Evolutionary conservation across 306 rosid genomes (phyloP).

Genomic region (Vigna mungo): DNA sequence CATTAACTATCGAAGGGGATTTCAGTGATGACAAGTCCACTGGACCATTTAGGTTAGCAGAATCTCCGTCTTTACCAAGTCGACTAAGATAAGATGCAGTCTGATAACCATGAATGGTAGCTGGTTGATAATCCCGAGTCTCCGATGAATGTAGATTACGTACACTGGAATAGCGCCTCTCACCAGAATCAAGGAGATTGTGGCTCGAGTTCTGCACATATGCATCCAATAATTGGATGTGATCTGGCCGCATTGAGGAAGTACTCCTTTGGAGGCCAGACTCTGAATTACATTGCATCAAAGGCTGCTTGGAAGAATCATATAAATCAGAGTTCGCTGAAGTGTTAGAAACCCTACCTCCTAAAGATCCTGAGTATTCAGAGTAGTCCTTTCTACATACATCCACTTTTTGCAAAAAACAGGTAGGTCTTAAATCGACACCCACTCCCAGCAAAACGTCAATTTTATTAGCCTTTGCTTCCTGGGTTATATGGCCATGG

Average conservation of each 20-base stretch:
- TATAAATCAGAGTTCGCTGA: constrained; percentile 53
- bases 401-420: constrained; percentile 62
- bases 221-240: constrained; percentile 56
- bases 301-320: constrained; percentile 64
- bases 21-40: constrained; percentile 43
- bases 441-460: constrained; percentile 59
- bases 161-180: constrained; percentile 74
- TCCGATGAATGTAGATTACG: constrained; percentile 67
- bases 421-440: constrained; percentile 54
- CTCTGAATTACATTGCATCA: constrained; percentile 64
- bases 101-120: constrained; percentile 84
- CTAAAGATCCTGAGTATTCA: constrained; percentile 51
- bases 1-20: constrained; percentile 45
- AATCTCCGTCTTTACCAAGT: constrained; percentile 60
- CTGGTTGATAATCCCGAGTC: constrained; percentile 81
- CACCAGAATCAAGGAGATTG: constrained; percentile 57
- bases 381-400: constrained; percentile 59
- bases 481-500: constrained; percentile 68
- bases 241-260: constrained; percentile 63
- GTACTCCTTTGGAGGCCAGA: constrained; percentile 67
- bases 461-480: constrained; percentile 70
- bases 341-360: constrained; percentile 62
- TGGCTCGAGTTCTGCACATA: constrained; percentile 58
- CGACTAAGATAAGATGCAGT: constrained; percentile 61
- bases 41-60: constrained; percentile 59